phyloP scores from a whole-genome alignment of 176 grass and related monocot species.

The Oryza glumipatula region DNA sequence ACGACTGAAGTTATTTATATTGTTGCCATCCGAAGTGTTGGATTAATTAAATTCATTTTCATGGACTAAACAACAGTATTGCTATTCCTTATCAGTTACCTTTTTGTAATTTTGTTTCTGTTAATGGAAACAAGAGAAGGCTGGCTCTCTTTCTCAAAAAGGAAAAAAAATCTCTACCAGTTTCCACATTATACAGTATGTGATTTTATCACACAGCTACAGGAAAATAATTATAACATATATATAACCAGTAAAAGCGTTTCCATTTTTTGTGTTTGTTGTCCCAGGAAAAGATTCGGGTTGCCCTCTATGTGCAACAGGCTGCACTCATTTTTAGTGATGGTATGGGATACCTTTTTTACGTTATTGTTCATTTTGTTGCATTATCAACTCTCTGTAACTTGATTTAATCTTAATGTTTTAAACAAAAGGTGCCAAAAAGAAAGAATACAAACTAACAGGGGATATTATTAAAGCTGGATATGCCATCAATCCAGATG shows the following conservation, averaged over 20 bases:
- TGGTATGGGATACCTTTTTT: slow-evolving; percentile 48
- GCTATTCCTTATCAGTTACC: neutral
- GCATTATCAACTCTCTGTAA: neutral
- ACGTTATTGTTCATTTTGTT: neutral
- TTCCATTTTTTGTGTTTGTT: slow-evolving; percentile 21
- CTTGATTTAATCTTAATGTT: slow-evolving; percentile 23
- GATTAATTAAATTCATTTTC: no score
- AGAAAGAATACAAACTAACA: slow-evolving; percentile 60
- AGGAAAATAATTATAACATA: neutral
- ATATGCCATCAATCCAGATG: slow-evolving; percentile 77
- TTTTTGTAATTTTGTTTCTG: no score
- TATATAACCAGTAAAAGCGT: neutral
- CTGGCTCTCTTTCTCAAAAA: no score
- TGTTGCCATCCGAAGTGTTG: no score
- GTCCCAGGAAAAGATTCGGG: slow-evolving; percentile 69
- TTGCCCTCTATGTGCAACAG: slow-evolving; percentile 75
- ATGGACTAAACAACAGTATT: neutral
- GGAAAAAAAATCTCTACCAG: no score
- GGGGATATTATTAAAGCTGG: slow-evolving; percentile 75
- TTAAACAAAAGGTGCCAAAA: slow-evolving; percentile 52
- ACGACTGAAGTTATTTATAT: no score
- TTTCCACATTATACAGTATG: neutral
- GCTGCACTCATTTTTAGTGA: slow-evolving; percentile 71
- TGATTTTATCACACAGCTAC: neutral
- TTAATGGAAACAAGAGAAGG: no score